phyloP scores from a whole-genome alignment of 495 filamentous ascomycete genomes.

The Aspergillus olivimuriae region DNA sequence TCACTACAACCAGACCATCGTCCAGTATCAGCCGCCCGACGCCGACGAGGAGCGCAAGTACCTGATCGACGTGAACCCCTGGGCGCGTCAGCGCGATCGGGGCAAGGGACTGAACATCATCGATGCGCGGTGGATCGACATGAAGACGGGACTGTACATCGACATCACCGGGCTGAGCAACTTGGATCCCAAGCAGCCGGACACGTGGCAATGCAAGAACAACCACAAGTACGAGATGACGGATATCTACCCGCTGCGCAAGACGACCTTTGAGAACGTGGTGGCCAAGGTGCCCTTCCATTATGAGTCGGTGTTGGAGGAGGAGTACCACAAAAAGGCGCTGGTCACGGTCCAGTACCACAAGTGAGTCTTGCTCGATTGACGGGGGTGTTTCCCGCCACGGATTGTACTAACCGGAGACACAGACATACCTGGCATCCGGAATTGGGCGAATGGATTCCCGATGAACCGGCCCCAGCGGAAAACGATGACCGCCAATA shows the following conservation, averaged over 20 bases:
- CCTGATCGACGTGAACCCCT: conserved; percentile 74
- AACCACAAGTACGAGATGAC: conserved; percentile 58
- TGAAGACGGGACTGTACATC: conserved; percentile 70
- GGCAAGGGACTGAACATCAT: conserved; percentile 73
- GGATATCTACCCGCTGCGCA: conserved; percentile 49
- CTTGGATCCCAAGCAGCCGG: conserved; percentile 54
- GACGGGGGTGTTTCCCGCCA: not conserved
- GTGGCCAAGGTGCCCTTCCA: conserved; percentile 54
- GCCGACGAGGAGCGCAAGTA: conserved; percentile 46
- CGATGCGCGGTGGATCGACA: conserved; percentile 81
- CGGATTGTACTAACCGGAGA: conserved; percentile 7
- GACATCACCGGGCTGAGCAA: conserved; percentile 80
- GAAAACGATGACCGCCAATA: conserved; percentile 18
- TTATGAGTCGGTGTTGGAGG: conserved; percentile 51
- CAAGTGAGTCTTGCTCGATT: conserved; percentile 35
- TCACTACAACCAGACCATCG: conserved; percentile 58
- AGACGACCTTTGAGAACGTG: conserved; percentile 55
- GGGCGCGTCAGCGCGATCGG: conserved; percentile 49
- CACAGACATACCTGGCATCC: conserved; percentile 31
- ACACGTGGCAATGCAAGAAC: conserved; percentile 79
- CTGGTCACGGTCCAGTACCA: conserved; percentile 44
- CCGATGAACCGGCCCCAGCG: conserved; percentile 17
- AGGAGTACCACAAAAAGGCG: conserved; percentile 53
- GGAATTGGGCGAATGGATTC: conserved; percentile 26
- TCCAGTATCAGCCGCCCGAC: conserved; percentile 46